These are phyloP conservation scores for Plantago coronopus DNA, from an alignment of 305 asterid genomes.

Conservation along the genomic window DNA sequence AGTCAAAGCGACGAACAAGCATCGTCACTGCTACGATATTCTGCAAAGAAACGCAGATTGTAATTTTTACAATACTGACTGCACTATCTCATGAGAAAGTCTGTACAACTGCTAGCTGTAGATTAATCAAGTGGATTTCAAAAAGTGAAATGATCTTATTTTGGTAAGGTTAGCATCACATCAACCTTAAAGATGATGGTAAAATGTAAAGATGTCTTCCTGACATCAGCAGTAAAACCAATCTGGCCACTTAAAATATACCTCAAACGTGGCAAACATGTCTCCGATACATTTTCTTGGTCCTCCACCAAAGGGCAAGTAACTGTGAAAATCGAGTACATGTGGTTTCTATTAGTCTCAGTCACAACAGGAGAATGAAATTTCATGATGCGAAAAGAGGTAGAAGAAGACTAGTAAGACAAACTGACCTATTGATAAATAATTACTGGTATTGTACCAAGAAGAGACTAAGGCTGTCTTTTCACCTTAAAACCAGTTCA, in stretches of 20 bases:
- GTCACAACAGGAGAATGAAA: not conserved
- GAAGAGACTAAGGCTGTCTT: not conserved
- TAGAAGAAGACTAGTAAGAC: not conserved
- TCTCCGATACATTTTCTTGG: constrained; percentile 98
- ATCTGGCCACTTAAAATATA: constrained; percentile 22
- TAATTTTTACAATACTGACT: not conserved
- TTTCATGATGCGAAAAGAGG: not conserved
- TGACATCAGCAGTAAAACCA: constrained; percentile 3
- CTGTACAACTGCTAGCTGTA: too few relatives aligned
- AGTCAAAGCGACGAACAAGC: constrained; percentile 88
- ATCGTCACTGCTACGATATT: constrained; percentile 76
- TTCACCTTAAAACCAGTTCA: too few relatives aligned
- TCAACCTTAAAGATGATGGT: too few relatives aligned
- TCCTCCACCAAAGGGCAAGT: constrained; percentile 98
- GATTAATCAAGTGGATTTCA: constrained; percentile 7
- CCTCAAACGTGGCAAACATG: constrained; percentile 98
- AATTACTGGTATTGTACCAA: not conserved
- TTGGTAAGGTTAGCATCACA: too few relatives aligned
- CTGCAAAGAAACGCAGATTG: constrained; percentile 37
- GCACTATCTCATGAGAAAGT: constrained; percentile 13
- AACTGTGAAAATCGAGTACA: constrained; percentile 45
- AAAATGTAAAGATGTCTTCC: constrained; percentile 4
- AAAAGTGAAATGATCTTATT: not conserved
- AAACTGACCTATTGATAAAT: not conserved
- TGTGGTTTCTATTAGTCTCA: constrained; percentile 15